These are phyloP conservation scores for Ganoderma leucocontextum DNA, from an alignment of 1,284 basidiomycete species.

Conservation along the genomic window DNA sequence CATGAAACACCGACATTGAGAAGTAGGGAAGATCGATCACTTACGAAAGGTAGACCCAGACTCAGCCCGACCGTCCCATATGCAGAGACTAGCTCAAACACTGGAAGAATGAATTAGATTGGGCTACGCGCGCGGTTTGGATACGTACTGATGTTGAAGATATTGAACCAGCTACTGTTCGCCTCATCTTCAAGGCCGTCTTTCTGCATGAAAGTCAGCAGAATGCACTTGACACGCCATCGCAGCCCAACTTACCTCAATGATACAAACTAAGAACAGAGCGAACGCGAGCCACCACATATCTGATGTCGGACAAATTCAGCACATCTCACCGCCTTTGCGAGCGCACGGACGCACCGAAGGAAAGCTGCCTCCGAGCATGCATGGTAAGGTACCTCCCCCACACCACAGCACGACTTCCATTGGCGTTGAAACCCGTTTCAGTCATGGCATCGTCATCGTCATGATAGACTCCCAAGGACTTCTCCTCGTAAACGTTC, in stretches of 20 bases:
- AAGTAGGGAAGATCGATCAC: slow-evolving; percentile 32
- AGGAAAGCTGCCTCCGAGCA: slow-evolving; percentile 88
- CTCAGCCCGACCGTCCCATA: slow-evolving; percentile 93
- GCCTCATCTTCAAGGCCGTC: slow-evolving; percentile 51
- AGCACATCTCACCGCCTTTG: not conserved
- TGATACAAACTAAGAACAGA: slow-evolving; percentile 86
- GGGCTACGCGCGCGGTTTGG: not conserved
- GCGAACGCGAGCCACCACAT: slow-evolving; percentile 91
- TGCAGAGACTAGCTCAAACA: slow-evolving; percentile 90
- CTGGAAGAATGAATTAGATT: slow-evolving; percentile 45
- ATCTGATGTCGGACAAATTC: slow-evolving; percentile 52
- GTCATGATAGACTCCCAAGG: slow-evolving; percentile 77
- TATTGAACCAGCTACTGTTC: slow-evolving; percentile 76
- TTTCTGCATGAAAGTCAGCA: slow-evolving; percentile 39
- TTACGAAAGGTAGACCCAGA: slow-evolving; percentile 70
- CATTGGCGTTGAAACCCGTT: slow-evolving; percentile 51
- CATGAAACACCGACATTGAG: not conserved
- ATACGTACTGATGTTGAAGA: slow-evolving; percentile 75
- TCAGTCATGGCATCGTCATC: slow-evolving; percentile 52
- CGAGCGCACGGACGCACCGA: slow-evolving; percentile 58
- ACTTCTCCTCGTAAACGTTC: slow-evolving; percentile 96
- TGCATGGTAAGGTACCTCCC: slow-evolving; percentile 83
- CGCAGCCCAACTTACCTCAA: slow-evolving; percentile 60
- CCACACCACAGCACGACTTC: slow-evolving; percentile 70
- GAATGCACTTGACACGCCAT: not conserved